phyloP scores from a whole-genome alignment of 768 basidiomycete species.

The Lyophyllum semitale region DNA sequence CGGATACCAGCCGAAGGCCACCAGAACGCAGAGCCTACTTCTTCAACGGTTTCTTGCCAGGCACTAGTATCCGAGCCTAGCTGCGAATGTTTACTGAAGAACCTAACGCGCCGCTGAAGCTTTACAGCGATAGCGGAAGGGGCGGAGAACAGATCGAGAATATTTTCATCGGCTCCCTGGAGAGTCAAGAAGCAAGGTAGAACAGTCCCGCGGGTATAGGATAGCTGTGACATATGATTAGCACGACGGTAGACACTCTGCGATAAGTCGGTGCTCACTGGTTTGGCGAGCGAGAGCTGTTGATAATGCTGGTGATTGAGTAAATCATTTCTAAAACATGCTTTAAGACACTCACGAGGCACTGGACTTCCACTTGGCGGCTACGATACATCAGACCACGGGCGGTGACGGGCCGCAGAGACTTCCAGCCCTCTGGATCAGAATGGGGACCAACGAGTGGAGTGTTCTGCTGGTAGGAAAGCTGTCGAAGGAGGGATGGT shows the following conservation, averaged over 20 bases:
- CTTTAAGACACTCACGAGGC: slow-evolving; percentile 34
- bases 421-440: slow-evolving; percentile 58
- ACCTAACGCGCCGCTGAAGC: slow-evolving; percentile 43
- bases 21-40: slow-evolving; percentile 46
- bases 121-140: slow-evolving; percentile 41
- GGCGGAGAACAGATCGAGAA: slow-evolving; percentile 42
- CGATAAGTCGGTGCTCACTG: slow-evolving; percentile 31
- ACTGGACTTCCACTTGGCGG: slow-evolving; percentile 39
- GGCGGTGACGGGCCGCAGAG: slow-evolving; percentile 38
- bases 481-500: slow-evolving; percentile 47
- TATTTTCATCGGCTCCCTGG: slow-evolving; percentile 37
- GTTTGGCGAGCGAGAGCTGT: slow-evolving; percentile 49
- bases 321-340: not conserved
- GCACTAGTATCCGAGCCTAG: slow-evolving; percentile 39
- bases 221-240: slow-evolving; percentile 30
- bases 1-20: slow-evolving; percentile 42
- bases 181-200: slow-evolving; percentile 48
- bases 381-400: slow-evolving; percentile 43
- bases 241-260: not conserved
- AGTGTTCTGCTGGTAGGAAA: slow-evolving; percentile 47
- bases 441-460: slow-evolving; percentile 45
- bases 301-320: slow-evolving; percentile 1
- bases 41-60: slow-evolving; percentile 47
- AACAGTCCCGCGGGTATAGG: slow-evolving; percentile 50
- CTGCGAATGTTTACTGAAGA: slow-evolving; percentile 38